phyloP scores from a whole-genome alignment of 2,329 filamentous ascomycete genomes.

The Mycosphaerella sp. region DNA sequence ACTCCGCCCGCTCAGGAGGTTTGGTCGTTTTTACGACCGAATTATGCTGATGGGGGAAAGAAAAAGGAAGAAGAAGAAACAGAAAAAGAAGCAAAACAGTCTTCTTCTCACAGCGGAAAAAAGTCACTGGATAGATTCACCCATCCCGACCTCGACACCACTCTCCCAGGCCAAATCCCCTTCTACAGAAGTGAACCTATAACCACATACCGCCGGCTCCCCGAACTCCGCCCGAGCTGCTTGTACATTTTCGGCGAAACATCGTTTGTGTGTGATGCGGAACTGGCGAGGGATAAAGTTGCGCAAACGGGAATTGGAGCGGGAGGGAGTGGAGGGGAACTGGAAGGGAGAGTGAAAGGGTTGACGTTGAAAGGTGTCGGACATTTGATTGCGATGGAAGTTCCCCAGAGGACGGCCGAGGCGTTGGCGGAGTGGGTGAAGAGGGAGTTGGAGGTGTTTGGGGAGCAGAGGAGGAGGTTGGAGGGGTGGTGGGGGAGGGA shows the following conservation, averaged over 20 bases:
- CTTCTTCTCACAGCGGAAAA: too few relatives aligned
- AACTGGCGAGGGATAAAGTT: conserved; percentile 53
- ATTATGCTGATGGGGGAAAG: conserved; percentile 36
- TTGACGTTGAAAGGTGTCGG: conserved; percentile 60
- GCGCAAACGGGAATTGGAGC: conserved; percentile 56
- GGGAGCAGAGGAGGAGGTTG: conserved; percentile 15
- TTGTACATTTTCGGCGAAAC: conserved; percentile 63
- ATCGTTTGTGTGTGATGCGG: conserved; percentile 51
- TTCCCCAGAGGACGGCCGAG: conserved; percentile 25
- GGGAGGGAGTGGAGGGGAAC: conserved; percentile 60
- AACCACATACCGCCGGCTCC: conserved; percentile 52
- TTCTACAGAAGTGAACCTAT: conserved; percentile 64
- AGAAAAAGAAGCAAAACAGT: too few relatives aligned
- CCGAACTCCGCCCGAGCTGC: conserved; percentile 56
- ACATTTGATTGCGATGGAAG: conserved; percentile 80
- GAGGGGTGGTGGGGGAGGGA: conserved; percentile 12
- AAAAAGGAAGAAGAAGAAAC: conserved; percentile 25
- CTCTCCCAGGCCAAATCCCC: conserved; percentile 35
- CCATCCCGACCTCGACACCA: conserved; percentile 39
- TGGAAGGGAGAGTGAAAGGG: conserved; percentile 59
- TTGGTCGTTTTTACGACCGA: conserved; percentile 65
- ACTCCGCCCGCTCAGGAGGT: conserved; percentile 88
- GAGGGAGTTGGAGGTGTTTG: conserved; percentile 11
- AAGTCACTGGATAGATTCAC: conserved; percentile 34
- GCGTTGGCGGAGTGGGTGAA: conserved; percentile 13